Evolutionary conservation across 306 rosid genomes (phyloP).

Genomic region (Prunus campanulata): DNA sequence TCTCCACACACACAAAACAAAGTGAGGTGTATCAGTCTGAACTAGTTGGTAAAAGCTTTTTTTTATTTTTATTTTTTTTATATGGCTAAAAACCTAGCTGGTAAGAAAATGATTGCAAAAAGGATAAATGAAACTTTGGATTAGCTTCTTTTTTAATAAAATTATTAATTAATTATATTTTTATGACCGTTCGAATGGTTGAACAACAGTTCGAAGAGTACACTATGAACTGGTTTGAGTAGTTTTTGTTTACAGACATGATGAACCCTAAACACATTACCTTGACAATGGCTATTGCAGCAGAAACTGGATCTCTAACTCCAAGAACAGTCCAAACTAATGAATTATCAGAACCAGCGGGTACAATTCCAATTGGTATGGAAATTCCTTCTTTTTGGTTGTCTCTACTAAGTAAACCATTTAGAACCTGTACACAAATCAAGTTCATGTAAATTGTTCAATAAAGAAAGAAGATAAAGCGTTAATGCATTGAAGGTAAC

Average conservation of each 20-base stretch:
- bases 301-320: slow-evolving; percentile 92
- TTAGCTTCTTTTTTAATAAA: no score
- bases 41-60: no score
- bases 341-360: slow-evolving; percentile 99
- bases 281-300: slow-evolving; percentile 98
- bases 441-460: slow-evolving; percentile 13
- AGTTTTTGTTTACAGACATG: neutral
- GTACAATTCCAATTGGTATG: slow-evolving; percentile 95
- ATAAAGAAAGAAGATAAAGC: neutral
- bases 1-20: neutral
- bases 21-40: neutral
- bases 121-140: neutral
- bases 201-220: neutral
- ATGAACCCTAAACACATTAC: slow-evolving; percentile 33
- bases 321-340: slow-evolving; percentile 99
- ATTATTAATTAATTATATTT: no score
- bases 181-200: no score
- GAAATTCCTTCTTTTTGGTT: slow-evolving; percentile 99
- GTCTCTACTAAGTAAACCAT: slow-evolving; percentile 91
- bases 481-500: neutral
- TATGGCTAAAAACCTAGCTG: neutral
- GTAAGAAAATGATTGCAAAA: neutral
- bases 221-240: neutral
- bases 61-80: no score
- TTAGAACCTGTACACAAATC: slow-evolving; percentile 72